These are phyloP conservation scores for Beauveria sp. DNA, from an alignment of 2,329 filamentous ascomycete species.

Conservation along the genomic window DNA sequence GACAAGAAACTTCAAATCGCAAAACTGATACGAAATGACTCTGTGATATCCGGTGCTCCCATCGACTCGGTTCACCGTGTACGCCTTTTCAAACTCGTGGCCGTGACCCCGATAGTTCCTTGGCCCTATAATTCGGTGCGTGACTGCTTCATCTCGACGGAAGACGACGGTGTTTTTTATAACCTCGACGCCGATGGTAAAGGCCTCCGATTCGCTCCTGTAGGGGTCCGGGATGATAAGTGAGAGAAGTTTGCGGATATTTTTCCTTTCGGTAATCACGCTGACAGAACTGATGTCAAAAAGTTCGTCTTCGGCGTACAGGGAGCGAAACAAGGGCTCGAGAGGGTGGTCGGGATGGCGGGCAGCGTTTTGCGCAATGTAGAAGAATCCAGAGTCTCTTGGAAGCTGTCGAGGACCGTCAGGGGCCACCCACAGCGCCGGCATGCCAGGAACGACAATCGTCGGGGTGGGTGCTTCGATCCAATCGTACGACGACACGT, in stretches of 20 bases:
- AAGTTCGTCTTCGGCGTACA: constrained; percentile 29
- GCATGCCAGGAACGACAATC: constrained; percentile 37
- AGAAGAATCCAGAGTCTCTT: constrained; percentile 33
- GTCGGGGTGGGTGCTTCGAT: constrained; percentile 31
- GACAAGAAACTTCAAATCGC: constrained; percentile 31
- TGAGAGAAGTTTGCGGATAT: constrained; percentile 39
- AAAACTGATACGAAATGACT: constrained; percentile 36
- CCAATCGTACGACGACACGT: constrained; percentile 44
- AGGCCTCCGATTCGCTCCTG: constrained; percentile 22
- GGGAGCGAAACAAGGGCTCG: constrained; percentile 38
- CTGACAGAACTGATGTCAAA: constrained; percentile 31
- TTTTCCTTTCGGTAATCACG: constrained; percentile 39
- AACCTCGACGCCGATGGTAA: constrained; percentile 35
- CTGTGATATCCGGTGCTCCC: constrained; percentile 37
- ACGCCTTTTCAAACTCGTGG: constrained; percentile 37
- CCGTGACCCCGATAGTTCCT: constrained; percentile 33
- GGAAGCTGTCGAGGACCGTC: constrained; percentile 17
- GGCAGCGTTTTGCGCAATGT: constrained; percentile 37
- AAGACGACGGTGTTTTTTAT: constrained; percentile 30
- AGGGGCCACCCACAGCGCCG: constrained; percentile 28
- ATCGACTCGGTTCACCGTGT: constrained; percentile 26
- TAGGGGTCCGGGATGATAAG: constrained; percentile 27
- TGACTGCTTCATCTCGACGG: constrained; percentile 24
- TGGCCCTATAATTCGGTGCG: constrained; percentile 22
- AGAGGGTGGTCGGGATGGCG: constrained; percentile 34